These are phyloP conservation scores for Alternaria viburni DNA, from an alignment of 2,329 filamentous ascomycete genomes.

Conservation along the genomic window DNA sequence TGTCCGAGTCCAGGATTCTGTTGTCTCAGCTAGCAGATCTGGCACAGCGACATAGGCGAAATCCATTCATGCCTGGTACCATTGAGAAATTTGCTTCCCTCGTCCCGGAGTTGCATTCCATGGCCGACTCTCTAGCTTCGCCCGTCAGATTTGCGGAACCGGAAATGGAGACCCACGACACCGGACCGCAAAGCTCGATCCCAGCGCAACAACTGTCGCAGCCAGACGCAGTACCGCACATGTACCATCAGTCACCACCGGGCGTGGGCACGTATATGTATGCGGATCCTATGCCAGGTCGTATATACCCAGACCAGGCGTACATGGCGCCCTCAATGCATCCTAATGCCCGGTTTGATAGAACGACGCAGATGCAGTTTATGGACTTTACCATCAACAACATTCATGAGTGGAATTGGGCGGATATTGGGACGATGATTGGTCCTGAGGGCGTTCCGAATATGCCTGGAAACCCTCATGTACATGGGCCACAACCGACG, in stretches of 20 bases:
- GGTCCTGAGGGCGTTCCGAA: conserved; percentile 25
- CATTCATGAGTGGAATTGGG: conserved; percentile 47
- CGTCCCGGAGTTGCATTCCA: conserved; percentile 45
- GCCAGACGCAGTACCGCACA: conserved; percentile 20
- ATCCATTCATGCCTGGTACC: conserved; percentile 48
- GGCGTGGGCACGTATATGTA: conserved; percentile 41
- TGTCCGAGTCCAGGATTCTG: conserved; percentile 39
- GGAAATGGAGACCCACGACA: conserved; percentile 10
- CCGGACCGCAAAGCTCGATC: conserved; percentile 6
- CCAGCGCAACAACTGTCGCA: conserved; percentile 17
- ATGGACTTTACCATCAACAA: conserved; percentile 47
- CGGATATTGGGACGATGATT: conserved; percentile 38
- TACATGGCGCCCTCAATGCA: conserved; percentile 19
- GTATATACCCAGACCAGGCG: conserved; percentile 31
- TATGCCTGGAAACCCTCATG: conserved; percentile 8
- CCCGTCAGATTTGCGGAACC: conserved; percentile 10
- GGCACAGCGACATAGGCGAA: conserved; percentile 37
- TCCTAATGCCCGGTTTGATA: conserved; percentile 30
- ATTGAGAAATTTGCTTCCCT: conserved; percentile 48
- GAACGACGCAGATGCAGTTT: conserved; percentile 41
- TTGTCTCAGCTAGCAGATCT: conserved; percentile 46
- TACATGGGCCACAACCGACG: conserved; percentile 9
- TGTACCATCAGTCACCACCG: conserved; percentile 30
- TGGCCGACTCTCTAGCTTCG: conserved; percentile 36
- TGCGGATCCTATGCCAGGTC: conserved; percentile 29